Percentiles rank a stretch among this genome's conserved stretches.
Conservation (phyloP, 768 basidiomycete species). For the Cystobasidium tubakii region DNA sequence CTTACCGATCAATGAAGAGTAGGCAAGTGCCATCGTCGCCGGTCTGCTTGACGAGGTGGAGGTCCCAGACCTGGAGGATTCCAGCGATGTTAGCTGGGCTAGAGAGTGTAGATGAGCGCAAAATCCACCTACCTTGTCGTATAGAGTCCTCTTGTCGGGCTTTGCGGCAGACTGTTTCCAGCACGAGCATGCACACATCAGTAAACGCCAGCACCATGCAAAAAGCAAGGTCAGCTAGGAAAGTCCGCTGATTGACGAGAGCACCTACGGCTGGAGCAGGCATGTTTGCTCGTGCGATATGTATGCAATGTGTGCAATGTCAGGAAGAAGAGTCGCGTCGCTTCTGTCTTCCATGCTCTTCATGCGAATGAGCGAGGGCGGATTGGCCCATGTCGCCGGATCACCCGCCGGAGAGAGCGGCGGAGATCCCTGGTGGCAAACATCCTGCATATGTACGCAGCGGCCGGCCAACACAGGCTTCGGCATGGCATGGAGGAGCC, state of each 20-base stretch:
- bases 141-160: conserved; percentile 62
- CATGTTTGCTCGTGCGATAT: background rate
- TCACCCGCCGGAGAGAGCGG: background rate
- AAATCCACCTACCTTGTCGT: conserved; percentile 62
- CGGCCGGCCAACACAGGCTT: no score
- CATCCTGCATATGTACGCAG: background rate
- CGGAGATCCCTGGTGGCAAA: background rate
- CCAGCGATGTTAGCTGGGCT: no score
- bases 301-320: background rate
- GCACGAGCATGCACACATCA: background rate
- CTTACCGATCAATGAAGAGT: conserved; percentile 51
- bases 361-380: background rate
- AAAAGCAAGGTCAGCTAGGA: background rate
- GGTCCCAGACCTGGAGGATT: conserved; percentile 67
- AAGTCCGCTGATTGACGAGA: background rate
- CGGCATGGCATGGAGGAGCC: no score
- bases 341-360: background rate
- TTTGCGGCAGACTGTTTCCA: conserved; percentile 14
- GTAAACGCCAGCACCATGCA: background rate
- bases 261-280: conserved; percentile 9
- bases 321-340: background rate
- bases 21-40: conserved; percentile 49
- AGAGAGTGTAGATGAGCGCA: no score
- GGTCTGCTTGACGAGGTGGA: conserved; percentile 71
- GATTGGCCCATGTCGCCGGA: background rate